Percentiles rank a stretch among this genome's conserved stretches.
Evolutionary conservation across 2,329 filamentous ascomycete genomes (phyloP).

Genomic region (Aspergillus piperis): DNA sequence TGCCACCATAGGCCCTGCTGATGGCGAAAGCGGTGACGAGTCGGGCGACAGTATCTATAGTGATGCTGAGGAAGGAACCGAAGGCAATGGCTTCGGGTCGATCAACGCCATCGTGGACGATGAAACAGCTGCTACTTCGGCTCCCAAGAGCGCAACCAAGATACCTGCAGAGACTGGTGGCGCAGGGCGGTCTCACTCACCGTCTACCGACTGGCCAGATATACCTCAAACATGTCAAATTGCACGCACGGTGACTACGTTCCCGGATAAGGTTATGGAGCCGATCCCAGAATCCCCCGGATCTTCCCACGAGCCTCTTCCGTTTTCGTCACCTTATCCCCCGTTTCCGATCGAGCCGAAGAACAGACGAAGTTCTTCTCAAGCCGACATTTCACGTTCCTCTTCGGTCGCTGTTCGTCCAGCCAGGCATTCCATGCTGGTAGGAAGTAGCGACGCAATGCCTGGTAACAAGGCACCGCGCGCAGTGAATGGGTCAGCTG

Average conservation of each 20-base stretch:
- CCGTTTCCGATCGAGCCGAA: slow-evolving; percentile 12
- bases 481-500: neutral
- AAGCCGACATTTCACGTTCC: slow-evolving; percentile 3
- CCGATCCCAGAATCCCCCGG: slow-evolving; percentile 23
- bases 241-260: slow-evolving; percentile 25
- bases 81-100: slow-evolving; percentile 51
- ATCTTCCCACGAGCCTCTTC: slow-evolving; percentile 17
- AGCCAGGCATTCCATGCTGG: slow-evolving; percentile 22
- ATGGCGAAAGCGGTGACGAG: slow-evolving; percentile 37
- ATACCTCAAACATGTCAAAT: slow-evolving; percentile 22
- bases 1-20: slow-evolving; percentile 10
- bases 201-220: slow-evolving; percentile 3
- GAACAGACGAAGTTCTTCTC: neutral
- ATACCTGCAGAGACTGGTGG: neutral
- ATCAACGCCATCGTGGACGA: slow-evolving; percentile 49
- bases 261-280: slow-evolving; percentile 16
- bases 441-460: slow-evolving; percentile 20
- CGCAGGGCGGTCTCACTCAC: too few relatives aligned
- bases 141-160: neutral
- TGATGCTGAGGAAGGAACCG: slow-evolving; percentile 45
- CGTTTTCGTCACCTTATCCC: slow-evolving; percentile 23
- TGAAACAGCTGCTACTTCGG: slow-evolving; percentile 7
- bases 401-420: slow-evolving; percentile 16
- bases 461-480: slow-evolving; percentile 13
- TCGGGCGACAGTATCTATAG: slow-evolving; percentile 52